Base-by-base conservation (phyloP, 257 asterid genomes). In the Handroanthus guayacan region DNA sequence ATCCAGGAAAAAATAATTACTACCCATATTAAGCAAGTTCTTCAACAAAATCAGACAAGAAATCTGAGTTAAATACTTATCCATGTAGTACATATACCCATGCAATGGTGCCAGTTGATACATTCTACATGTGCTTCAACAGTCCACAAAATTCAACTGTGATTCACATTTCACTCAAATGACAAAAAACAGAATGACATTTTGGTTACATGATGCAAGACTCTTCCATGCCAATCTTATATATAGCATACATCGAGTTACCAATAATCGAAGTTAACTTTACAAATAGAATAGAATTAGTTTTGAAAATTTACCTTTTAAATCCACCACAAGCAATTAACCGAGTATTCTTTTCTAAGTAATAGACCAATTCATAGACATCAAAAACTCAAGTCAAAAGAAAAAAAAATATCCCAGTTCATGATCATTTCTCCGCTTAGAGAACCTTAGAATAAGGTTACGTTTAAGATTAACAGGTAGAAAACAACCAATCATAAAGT, bases 1-100 rank as follows among this genome's bases (percentile, higher is more conserved):
- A 65, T 69, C 54, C 76, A 74, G 62, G 60, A 62, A 75, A 75
- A 67, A 52, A 14, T 39, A 48, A 43, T 20, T 25, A 79, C 67
- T 47, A 64, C 43, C 65, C 73, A 25, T 48, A 51, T 48, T 36
- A 61, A 78, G 58, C 60, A 36, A 79, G 68, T 20, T 68, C 76
- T 51, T 67, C 69, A 73, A 77, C 52, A 4, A 38, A 54, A 12
- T 72, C 20, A 71, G 67, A 60, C 51, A 54, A 54, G 12, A 63
- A 41, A 16, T 43, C 63, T 48, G 63, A 12, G 41, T 34, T 36
- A 34, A 45, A 36, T 25, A 39, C 38, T 61, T 14, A 9, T 12
- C 11, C 39, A 25, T 25, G 31, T 25, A 18, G 34, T 36, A 69
- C 51, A 78, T 13, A 10, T 7, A 72, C 17, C n/a, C 69, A 58